Percentiles rank a stretch among this genome's conserved stretches.
Conservation (phyloP, 2,329 filamentous ascomycete genomes). For the Zymoseptoria pseudotritici region DNA sequence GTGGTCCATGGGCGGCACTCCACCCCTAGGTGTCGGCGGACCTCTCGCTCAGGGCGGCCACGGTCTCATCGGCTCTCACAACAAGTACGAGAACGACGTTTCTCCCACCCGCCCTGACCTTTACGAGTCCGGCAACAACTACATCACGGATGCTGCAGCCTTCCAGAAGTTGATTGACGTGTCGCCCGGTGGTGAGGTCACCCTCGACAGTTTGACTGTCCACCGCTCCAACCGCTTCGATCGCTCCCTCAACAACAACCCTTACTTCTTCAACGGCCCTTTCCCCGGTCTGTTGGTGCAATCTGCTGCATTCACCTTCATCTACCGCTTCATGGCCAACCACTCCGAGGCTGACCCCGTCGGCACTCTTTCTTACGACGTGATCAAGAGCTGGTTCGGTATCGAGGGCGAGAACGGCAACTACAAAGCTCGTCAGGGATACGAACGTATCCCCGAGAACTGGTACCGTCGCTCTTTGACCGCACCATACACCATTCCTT, state of each 20-base stretch:
- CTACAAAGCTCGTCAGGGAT: conserved; percentile 12
- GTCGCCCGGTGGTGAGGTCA: conserved; percentile 13
- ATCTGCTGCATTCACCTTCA: conserved; percentile 21
- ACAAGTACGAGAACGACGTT: conserved; percentile 31
- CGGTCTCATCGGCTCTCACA: conserved; percentile 25
- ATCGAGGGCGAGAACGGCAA: conserved; percentile 14
- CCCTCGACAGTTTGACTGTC: conserved; percentile 9
- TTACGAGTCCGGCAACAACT: conserved; percentile 25
- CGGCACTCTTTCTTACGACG: conserved; percentile 11
- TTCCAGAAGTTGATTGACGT: conserved; percentile 25
- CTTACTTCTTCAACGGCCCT: conserved; percentile 18
- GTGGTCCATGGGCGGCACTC: conserved; percentile 28
- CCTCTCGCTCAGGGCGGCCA: conserved; percentile 12
- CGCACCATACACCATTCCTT: conserved; percentile 29
- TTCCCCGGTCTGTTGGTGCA: conserved; percentile 25
- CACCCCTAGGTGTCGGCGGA: conserved; percentile 8
- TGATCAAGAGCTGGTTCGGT: conserved; percentile 17
- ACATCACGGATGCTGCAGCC: conserved; percentile 18
- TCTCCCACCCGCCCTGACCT: conserved; percentile 30
- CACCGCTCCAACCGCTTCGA: conserved; percentile 17
- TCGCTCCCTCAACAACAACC: conserved; percentile 23
- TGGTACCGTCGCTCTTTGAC: conserved; percentile 24
- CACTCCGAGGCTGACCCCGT: conserved; percentile 17
- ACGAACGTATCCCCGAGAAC: conserved; percentile 22
- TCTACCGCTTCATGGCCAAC: conserved; percentile 29